Evolutionary conservation across 805 yeast genomes (phyloP).

Genomic region (Starmera quercuum): DNA sequence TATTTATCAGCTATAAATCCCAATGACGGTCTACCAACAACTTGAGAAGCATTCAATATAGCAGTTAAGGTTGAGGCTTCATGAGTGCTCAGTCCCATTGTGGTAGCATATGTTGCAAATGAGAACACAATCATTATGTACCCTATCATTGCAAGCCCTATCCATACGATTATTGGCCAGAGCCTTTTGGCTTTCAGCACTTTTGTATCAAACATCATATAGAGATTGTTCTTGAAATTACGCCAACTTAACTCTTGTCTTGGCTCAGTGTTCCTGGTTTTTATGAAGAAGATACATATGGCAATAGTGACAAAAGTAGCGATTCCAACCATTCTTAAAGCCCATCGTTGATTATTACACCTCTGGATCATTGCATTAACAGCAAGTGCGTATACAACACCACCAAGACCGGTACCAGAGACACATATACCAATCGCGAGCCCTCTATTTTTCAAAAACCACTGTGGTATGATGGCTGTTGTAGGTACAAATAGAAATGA

Average conservation of each 20-base stretch:
- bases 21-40: slow-evolving; percentile 40
- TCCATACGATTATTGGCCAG: slow-evolving; percentile 28
- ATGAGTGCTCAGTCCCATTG: slow-evolving; percentile 37
- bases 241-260: slow-evolving; percentile 4
- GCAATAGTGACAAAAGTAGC: slow-evolving; percentile 26
- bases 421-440: slow-evolving; percentile 40
- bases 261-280: slow-evolving; percentile 29
- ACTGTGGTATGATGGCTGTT: slow-evolving; percentile 54
- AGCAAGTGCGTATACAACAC: slow-evolving; percentile 35
- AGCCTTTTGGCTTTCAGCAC: slow-evolving; percentile 24
- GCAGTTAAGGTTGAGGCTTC: slow-evolving; percentile 40
- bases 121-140: slow-evolving; percentile 39
- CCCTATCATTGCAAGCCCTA: slow-evolving; percentile 27
- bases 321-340: slow-evolving; percentile 39
- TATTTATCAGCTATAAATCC: slow-evolving; percentile 37
- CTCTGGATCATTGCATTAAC: slow-evolving; percentile 33
- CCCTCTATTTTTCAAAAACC: slow-evolving; percentile 60
- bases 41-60: slow-evolving; percentile 38
- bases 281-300: slow-evolving; percentile 34
- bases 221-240: slow-evolving; percentile 12
- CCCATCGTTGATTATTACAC: slow-evolving; percentile 38
- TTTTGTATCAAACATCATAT: slow-evolving; percentile 25
- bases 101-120: slow-evolving; percentile 36
- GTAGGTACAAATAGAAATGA: slow-evolving; percentile 54
- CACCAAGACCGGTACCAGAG: slow-evolving; percentile 49